phyloP scores from a whole-genome alignment of 176 grass and related monocot species.

The Neostapfia colusana region DNA sequence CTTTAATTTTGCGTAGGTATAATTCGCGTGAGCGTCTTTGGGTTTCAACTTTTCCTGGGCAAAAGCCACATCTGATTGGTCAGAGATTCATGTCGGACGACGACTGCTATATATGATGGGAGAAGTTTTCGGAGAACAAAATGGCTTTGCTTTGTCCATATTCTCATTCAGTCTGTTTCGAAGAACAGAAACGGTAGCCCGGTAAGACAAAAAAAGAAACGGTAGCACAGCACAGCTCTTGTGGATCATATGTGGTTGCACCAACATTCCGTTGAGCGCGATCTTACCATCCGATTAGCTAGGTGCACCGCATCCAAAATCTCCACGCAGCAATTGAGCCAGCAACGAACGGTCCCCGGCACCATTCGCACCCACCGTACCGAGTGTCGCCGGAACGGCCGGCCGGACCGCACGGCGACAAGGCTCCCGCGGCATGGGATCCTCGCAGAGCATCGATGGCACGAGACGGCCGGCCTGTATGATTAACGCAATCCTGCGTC shows the following conservation, averaged over 20 bases:
- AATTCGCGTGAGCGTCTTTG: neutral
- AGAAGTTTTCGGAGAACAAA: neutral
- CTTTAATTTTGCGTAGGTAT: neutral
- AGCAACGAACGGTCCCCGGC: neutral
- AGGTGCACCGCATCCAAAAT: neutral
- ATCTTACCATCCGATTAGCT: constrained; percentile 36
- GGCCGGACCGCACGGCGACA: constrained; percentile 24
- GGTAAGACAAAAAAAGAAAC: too few relatives aligned
- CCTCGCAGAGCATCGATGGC: neutral
- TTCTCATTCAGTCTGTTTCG: neutral
- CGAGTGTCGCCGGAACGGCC: too few relatives aligned
- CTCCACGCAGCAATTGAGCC: neutral
- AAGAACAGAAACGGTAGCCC: too few relatives aligned
- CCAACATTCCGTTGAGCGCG: constrained; percentile 38
- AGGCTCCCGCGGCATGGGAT: constrained; percentile 27
- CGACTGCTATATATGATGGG: neutral
- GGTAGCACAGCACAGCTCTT: neutral
- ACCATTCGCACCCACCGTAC: constrained; percentile 29
- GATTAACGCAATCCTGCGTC: constrained; percentile 6
- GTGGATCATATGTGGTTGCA: constrained; percentile 1
- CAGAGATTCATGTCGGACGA: neutral
- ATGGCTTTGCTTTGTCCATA: too few relatives aligned
- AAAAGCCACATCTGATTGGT: neutral
- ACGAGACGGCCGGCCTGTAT: neutral
- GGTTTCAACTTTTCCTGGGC: neutral